phyloP scores from a whole-genome alignment of 2,329 filamentous ascomycete genomes.

The Fusarium xyrophilum region DNA sequence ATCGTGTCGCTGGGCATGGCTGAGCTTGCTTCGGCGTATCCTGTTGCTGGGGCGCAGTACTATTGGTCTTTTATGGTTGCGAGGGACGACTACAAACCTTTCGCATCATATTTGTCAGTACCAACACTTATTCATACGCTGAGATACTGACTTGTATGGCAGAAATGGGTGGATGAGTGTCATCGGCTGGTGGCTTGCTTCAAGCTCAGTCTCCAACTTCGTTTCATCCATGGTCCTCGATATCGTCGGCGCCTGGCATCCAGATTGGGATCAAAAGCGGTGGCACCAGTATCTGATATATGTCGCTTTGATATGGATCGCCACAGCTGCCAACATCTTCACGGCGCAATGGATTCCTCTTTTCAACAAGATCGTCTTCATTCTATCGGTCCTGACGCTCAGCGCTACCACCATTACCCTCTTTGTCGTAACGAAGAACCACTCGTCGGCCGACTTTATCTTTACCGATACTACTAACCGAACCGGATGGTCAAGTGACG shows the following conservation, averaged over 20 bases:
- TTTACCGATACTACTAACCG: slow-evolving; percentile 22
- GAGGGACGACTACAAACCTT: slow-evolving; percentile 35
- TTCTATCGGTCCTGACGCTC: slow-evolving; percentile 13
- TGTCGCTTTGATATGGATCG: slow-evolving; percentile 63
- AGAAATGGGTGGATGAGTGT: slow-evolving; percentile 36
- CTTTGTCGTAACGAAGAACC: slow-evolving; percentile 9
- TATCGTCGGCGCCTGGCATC: slow-evolving; percentile 44
- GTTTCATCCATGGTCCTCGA: slow-evolving; percentile 35
- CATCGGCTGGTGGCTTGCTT: slow-evolving; percentile 33
- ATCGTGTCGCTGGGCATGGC: slow-evolving; percentile 41
- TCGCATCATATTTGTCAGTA: slow-evolving; percentile 37
- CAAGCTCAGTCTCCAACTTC: slow-evolving; percentile 35
- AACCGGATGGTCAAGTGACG: slow-evolving; percentile 26
- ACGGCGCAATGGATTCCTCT: slow-evolving; percentile 41
- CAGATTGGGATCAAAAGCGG: slow-evolving; percentile 59
- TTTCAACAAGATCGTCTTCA: slow-evolving; percentile 27
- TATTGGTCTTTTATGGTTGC: slow-evolving; percentile 41
- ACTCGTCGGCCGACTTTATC: slow-evolving; percentile 12
- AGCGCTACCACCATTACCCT: slow-evolving; percentile 18
- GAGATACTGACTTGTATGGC: accelerated
- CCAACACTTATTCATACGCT: accelerated
- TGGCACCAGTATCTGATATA: slow-evolving; percentile 77
- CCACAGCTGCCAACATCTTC: slow-evolving; percentile 69
- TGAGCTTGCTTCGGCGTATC: slow-evolving; percentile 39
- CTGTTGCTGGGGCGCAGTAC: slow-evolving; percentile 41